Conservation (phyloP, 805 yeast species). For the Wickerhamomyces chambardii region DNA sequence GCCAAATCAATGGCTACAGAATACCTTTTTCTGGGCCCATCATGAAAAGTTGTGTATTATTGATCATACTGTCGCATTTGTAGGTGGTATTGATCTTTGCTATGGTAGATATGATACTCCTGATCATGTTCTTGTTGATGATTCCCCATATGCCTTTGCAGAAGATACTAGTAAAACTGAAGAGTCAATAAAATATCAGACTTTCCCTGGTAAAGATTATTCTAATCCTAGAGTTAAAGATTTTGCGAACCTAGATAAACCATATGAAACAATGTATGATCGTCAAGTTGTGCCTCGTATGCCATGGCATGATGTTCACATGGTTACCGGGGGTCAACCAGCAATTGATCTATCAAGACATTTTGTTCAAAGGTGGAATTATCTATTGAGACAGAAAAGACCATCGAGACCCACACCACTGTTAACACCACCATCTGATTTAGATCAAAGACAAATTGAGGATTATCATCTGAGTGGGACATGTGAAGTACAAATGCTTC, state of each 20-base stretch:
- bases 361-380: constrained; percentile 97
- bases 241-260: constrained; percentile 70
- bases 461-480: constrained; percentile 58
- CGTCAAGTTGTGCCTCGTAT: constrained; percentile 75
- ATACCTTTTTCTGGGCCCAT: constrained; percentile 97
- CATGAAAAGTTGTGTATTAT: constrained; percentile 87
- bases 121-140: constrained; percentile 86
- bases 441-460: constrained; percentile 61
- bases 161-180: constrained; percentile 22
- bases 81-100: constrained; percentile 95
- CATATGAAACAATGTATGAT: constrained; percentile 89
- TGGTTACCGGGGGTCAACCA: constrained; percentile 89
- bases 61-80: constrained; percentile 81
- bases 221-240: constrained; percentile 93
- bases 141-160: constrained; percentile 31
- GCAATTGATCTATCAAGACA: constrained; percentile 92
- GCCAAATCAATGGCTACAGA: constrained; percentile 90
- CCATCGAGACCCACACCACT: constrained; percentile 93
- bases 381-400: constrained; percentile 81
- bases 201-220: constrained; percentile 95
- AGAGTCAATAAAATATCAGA: constrained; percentile 37
- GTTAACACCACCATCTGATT: constrained; percentile 86
- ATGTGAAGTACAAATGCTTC: constrained; percentile 82
- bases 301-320: constrained; percentile 99
- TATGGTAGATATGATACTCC: constrained; percentile 96